phyloP scores from a whole-genome alignment of 257 asterid species.

The Ilex aquifolium region DNA sequence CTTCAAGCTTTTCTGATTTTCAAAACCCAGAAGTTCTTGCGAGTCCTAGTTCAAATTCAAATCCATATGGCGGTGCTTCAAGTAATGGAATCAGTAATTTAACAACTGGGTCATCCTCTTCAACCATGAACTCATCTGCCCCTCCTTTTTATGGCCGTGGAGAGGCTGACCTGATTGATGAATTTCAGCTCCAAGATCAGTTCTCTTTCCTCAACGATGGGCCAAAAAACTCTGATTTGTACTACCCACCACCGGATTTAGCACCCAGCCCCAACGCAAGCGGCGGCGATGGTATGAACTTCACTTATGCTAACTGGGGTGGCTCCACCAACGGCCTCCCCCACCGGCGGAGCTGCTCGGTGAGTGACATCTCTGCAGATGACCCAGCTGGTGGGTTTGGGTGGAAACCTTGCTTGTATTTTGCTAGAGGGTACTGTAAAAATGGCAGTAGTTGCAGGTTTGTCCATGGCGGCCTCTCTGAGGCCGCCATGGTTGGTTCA shows the following conservation, averaged over 20 bases:
- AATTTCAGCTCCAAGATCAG: conserved; percentile 67
- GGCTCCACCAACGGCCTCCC: conserved; percentile 18
- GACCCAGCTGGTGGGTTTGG: conserved; percentile 45
- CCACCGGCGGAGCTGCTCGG: conserved; percentile 67
- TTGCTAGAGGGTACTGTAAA: conserved; percentile 67
- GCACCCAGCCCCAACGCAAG: conserved; percentile 30
- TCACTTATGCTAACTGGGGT: conserved; percentile 25
- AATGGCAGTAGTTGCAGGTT: conserved; percentile 59
- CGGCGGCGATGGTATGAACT: conserved; percentile 24
- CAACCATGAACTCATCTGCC: conserved; percentile 53
- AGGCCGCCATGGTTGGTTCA: neutral
- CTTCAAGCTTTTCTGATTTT: conserved; percentile 34
- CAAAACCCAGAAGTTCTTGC: conserved; percentile 33
- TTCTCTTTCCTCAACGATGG: conserved; percentile 59
- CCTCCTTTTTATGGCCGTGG: conserved; percentile 36
- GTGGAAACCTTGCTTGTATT: conserved; percentile 67
- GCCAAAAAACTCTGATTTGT: conserved; percentile 35
- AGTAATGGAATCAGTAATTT: neutral
- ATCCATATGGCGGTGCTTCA: conserved; percentile 2
- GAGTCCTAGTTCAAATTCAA: conserved; percentile 17
- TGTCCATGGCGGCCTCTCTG: conserved; percentile 43
- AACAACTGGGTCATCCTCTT: conserved; percentile 9
- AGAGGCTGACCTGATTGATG: conserved; percentile 59
- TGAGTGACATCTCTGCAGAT: conserved; percentile 44
- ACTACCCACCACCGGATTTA: conserved; percentile 32